Conservation (phyloP, 495 filamentous ascomycete genomes). For the Penicillium herquei region DNA sequence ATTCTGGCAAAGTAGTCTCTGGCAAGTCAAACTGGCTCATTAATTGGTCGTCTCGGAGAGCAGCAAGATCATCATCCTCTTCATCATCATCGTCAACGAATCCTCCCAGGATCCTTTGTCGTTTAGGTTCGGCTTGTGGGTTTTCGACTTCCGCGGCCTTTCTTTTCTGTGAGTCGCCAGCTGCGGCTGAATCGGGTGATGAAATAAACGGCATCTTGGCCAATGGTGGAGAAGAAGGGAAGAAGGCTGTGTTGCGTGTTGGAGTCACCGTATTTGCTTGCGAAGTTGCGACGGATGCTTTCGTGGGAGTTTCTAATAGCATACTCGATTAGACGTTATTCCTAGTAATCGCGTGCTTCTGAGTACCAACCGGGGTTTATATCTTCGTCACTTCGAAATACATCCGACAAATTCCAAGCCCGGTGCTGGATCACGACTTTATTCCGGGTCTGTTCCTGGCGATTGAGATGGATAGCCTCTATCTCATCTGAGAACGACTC, state of each 20-base stretch:
- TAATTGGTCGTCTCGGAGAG: conserved; percentile 32
- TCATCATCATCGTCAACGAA: conserved; percentile 50
- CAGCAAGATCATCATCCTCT: conserved; percentile 36
- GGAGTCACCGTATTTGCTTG: conserved; percentile 17
- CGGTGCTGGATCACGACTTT: conserved; percentile 66
- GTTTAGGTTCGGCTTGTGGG: conserved; percentile 37
- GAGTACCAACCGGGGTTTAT: conserved; percentile 43
- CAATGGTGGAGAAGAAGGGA: conserved; percentile 36
- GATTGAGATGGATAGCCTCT: conserved; percentile 52
- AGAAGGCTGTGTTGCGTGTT: conserved; percentile 11
- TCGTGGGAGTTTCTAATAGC: conserved; percentile 42
- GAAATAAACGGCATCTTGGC: conserved; percentile 61
- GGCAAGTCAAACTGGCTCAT: conserved; percentile 39
- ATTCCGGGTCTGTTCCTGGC: conserved; percentile 52
- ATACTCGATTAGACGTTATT: conserved; percentile 10
- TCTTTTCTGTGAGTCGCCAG: conserved; percentile 36
- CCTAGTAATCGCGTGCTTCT: background rate
- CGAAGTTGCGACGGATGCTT: conserved; percentile 26
- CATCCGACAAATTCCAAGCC: conserved; percentile 54
- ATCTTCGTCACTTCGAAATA: conserved; percentile 63
- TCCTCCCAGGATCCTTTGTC: conserved; percentile 43
- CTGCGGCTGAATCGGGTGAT: conserved; percentile 41
- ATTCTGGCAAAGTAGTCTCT: conserved; percentile 26
- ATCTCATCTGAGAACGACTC: conserved; percentile 59
- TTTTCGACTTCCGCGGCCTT: conserved; percentile 42